Evolutionary conservation across 73 alveolate genomes (phyloP).

Genomic region (Symbiodinium pilosum): DNA sequence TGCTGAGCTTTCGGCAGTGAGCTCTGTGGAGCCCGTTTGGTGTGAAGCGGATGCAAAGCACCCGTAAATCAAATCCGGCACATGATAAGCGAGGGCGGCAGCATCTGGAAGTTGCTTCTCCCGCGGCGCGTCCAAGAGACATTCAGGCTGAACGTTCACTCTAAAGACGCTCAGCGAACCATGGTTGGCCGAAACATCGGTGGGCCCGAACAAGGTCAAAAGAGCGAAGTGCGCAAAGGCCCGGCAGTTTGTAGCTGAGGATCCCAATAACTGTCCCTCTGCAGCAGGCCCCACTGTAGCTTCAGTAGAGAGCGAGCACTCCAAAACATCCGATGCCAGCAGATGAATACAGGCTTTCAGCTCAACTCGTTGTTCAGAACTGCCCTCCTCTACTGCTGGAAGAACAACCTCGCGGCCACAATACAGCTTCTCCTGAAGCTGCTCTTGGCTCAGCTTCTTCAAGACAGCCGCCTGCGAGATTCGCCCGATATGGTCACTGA

Average conservation of each 20-base stretch:
- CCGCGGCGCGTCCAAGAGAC: constrained; percentile 23
- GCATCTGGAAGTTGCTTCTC: neutral
- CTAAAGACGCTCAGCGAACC: constrained; percentile 34
- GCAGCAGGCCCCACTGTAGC: neutral
- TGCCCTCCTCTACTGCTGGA: neutral
- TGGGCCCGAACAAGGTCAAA: constrained; percentile 29
- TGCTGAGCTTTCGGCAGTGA: constrained; percentile 37
- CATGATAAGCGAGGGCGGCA: constrained; percentile 11
- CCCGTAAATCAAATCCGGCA: constrained; percentile 38
- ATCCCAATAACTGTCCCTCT: too few species aligned
- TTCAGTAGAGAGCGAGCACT: neutral
- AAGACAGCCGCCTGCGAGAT: constrained; percentile 26
- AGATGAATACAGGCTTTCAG: neutral
- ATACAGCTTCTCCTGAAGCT: neutral
- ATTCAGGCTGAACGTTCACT: neutral
- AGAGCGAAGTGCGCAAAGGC: constrained; percentile 41
- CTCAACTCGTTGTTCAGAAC: neutral
- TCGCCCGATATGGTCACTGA: neutral
- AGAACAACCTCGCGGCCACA: neutral
- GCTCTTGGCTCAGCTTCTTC: constrained; percentile 3
- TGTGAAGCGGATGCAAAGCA: neutral
- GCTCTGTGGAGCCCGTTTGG: neutral
- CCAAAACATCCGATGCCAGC: neutral
- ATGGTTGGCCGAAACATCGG: constrained; percentile 38
- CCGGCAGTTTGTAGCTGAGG: constrained; percentile 12